These are phyloP conservation scores for Rutstroemia sp. DNA, from an alignment of 2,329 filamentous ascomycete species.

Conservation along the genomic window DNA sequence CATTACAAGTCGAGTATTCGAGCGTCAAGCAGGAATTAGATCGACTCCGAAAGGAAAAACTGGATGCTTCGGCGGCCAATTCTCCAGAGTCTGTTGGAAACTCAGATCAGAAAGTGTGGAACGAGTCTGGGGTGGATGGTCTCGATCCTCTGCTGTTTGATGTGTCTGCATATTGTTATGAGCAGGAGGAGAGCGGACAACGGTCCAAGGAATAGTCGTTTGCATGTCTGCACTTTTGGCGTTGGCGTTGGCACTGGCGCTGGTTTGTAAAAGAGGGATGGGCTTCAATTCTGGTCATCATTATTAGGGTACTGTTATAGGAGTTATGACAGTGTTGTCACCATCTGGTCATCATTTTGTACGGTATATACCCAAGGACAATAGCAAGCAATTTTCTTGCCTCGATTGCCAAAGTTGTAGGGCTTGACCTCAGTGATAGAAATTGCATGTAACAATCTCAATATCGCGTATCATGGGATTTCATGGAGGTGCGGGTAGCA, in stretches of 20 bases:
- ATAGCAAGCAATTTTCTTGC: neutral
- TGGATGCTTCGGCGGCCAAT: neutral
- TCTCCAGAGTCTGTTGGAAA: constrained; percentile 10
- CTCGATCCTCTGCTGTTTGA: constrained; percentile 28
- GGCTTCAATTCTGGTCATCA: neutral
- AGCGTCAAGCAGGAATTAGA: constrained; percentile 27
- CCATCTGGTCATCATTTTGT: neutral
- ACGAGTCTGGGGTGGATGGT: constrained; percentile 20
- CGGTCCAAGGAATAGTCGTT: neutral
- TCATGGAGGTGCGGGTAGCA: neutral
- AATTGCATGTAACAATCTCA: neutral
- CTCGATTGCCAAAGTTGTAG: neutral
- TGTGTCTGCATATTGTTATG: constrained; percentile 28
- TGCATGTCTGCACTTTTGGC: neutral
- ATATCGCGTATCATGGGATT: neutral
- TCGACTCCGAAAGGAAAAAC: constrained; percentile 21
- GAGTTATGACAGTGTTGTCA: neutral
- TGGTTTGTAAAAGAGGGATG: neutral
- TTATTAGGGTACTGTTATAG: neutral
- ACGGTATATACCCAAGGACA: neutral
- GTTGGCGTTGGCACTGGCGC: neutral
- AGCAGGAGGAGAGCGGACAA: constrained; percentile 20
- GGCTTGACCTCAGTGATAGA: neutral
- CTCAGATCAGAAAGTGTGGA: constrained; percentile 15
- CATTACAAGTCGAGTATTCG: constrained; percentile 35